A percentile compares a stretch with the other conserved stretches of the same genome.
Evolutionary conservation across 768 basidiomycete species (phyloP).

Genomic region (Botryobasidium botryosum): DNA sequence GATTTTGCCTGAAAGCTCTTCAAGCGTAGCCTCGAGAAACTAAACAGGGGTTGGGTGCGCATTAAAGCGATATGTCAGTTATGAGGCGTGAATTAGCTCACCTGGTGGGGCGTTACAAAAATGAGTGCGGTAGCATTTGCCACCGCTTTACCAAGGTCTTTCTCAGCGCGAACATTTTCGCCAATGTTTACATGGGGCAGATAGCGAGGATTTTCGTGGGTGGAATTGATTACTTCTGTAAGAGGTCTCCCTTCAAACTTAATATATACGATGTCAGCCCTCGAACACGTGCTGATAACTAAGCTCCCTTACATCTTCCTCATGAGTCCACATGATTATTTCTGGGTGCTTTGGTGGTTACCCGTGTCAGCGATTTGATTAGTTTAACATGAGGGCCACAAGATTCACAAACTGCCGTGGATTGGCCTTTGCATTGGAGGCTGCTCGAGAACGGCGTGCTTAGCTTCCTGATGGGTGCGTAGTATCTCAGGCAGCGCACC

Average conservation of each 20-base stretch:
- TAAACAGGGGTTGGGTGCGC: conserved; percentile 8
- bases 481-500: conserved; percentile 12
- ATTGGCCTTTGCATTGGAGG: conserved; percentile 21
- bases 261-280: background rate
- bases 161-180: conserved; percentile 25
- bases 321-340: conserved; percentile 29
- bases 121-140: conserved; percentile 27
- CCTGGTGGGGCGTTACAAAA: conserved; percentile 31
- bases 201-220: conserved; percentile 27
- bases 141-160: conserved; percentile 24
- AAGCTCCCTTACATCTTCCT: conserved; percentile 22
- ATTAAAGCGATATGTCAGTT: background rate
- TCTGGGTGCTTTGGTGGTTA: too few species aligned
- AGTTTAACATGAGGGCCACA: too few species aligned
- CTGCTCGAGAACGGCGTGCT: conserved; percentile 5
- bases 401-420: conserved; percentile 24
- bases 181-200: conserved; percentile 23
- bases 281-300: background rate
- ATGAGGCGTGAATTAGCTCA: conserved; percentile 2
- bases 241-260: conserved; percentile 20
- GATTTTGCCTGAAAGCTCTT: conserved; percentile 25
- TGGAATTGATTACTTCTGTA: conserved; percentile 28
- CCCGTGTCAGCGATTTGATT: too few species aligned
- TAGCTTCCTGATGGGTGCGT: background rate
- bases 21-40: conserved; percentile 23